Base-by-base conservation (phyloP, 2,329 filamentous ascomycete genomes). In the Ophiostoma quercus region DNA sequence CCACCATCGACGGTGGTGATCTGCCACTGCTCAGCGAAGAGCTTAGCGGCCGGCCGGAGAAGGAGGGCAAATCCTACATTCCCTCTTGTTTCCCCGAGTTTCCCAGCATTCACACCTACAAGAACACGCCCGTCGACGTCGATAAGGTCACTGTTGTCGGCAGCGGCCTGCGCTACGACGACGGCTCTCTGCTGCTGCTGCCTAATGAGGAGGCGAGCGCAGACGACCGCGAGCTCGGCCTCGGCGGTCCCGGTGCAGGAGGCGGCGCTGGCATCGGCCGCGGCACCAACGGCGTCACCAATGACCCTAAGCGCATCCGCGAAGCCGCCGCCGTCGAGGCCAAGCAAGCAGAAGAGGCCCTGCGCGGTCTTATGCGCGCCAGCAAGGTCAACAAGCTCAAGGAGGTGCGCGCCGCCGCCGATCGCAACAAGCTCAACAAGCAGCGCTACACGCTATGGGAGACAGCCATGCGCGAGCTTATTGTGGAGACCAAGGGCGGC, bases 301-400 rank as follows among this genome's bases (percentile, higher is more conserved):
- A 22, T 8, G 84, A 88, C 71, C 82, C 85, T 0, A 83, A 87
- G 74, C 85, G 84, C 76, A 85, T 88, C 63, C 82, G 87, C 32
- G 84, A 87, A 68, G 84, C 87, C 57, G 87, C 87, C 0, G 84
- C 86, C 0, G 81, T 84, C 69, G 85, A 86, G 65, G 85, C 87
- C 9, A 84, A 87, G 73, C 86, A 88, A 72, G 87, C 84, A 2
- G 87, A 90, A 75, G 84, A 87, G 71, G 87, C 87, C 1, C 79
- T 90, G 3, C 79, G 87, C 37, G 80, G 84, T 8, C 79, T 90
- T 22, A 84, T 88, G 37, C 83, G 86, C 29, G 86, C 87, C 22
- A 86, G 85, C 69, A 89, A 89, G 77, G 84, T 87, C 74, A 85
- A 87, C 67, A 87, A 86, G 73, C 86, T 89, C 74, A 89, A 89